These are phyloP conservation scores for Auricularia cornea DNA, from an alignment of 768 basidiomycete genomes.

Conservation along the genomic window DNA sequence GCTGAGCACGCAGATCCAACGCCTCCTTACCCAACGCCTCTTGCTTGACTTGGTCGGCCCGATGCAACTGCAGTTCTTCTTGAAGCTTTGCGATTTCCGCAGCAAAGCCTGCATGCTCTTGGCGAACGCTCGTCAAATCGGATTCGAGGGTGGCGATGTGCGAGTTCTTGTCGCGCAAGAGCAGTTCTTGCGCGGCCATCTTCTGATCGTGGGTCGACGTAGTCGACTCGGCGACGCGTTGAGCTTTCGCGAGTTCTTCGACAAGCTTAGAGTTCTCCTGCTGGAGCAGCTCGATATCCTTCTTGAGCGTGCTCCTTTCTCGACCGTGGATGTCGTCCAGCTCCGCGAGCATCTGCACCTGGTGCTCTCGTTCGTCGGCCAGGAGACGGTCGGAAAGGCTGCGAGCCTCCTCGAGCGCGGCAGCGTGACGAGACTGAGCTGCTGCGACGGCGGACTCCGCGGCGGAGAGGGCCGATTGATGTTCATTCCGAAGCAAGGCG, in stretches of 20 bases:
- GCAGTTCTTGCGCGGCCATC: constrained; percentile 28
- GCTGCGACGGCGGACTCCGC: constrained; percentile 14
- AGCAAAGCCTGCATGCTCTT: constrained; percentile 36
- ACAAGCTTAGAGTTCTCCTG: constrained; percentile 39
- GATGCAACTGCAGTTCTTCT: constrained; percentile 39
- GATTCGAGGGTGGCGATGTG: constrained; percentile 41
- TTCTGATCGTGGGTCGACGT: constrained; percentile 24
- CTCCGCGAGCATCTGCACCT: constrained; percentile 39
- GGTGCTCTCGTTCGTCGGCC: constrained; percentile 39
- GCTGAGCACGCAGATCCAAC: background rate
- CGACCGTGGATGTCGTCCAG: constrained; percentile 40
- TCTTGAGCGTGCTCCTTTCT: constrained; percentile 35
- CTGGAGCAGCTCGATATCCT: constrained; percentile 24
- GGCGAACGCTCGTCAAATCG: constrained; percentile 35
- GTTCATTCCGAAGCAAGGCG: constrained; percentile 9
- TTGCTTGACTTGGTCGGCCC: background rate
- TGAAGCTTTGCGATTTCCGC: constrained; percentile 45
- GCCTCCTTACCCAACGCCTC: background rate
- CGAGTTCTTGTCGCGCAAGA: constrained; percentile 42
- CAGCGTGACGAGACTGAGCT: constrained; percentile 21
- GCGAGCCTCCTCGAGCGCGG: constrained; percentile 32
- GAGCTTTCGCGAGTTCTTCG: constrained; percentile 48
- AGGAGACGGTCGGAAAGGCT: constrained; percentile 32
- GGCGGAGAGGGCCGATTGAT: constrained; percentile 6
- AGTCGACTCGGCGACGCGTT: constrained; percentile 38